Conservation (phyloP, 2,329 filamentous ascomycete species). For the Incumbomyces lentus region DNA sequence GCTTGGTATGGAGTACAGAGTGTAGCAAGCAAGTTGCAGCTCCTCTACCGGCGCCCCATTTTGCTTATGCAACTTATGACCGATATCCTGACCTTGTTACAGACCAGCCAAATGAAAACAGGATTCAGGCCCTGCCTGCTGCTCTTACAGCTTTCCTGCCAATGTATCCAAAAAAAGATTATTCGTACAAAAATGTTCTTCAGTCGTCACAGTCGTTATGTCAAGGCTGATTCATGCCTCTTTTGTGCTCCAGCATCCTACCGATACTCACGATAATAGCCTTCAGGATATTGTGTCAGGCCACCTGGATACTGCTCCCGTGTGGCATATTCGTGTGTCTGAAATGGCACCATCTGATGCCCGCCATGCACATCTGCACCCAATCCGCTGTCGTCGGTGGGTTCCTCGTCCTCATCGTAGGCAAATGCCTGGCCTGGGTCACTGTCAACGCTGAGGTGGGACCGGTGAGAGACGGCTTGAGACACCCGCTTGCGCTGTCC, state of each 20-base stretch:
- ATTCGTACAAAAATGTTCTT: background rate
- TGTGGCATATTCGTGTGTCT: background rate
- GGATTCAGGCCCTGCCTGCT: too few species aligned
- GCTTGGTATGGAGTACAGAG: too few species aligned
- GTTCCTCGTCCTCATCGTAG: constrained; percentile 10
- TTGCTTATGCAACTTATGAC: too few species aligned
- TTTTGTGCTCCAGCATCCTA: background rate
- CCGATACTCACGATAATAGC: constrained; percentile 2
- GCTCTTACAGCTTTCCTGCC: too few species aligned
- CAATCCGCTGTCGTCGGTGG: constrained; percentile 21
- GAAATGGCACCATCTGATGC: constrained; percentile 2
- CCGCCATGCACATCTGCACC: constrained; percentile 4
- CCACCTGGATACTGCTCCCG: background rate
- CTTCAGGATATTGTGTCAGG: background rate
- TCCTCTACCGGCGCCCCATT: too few species aligned
- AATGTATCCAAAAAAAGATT: too few species aligned
- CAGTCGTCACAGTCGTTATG: constrained; percentile 1
- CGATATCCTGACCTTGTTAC: too few species aligned
- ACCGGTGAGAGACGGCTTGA: constrained; percentile 13
- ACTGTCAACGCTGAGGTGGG: constrained; percentile 4
- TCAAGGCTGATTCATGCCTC: background rate
- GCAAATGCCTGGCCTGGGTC: background rate
- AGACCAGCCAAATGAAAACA: too few species aligned
- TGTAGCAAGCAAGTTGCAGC: too few species aligned
- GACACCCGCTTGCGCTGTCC: constrained; percentile 12